Base-by-base conservation (phyloP, 1,284 basidiomycete species). In the Testicularia cyperi region DNA sequence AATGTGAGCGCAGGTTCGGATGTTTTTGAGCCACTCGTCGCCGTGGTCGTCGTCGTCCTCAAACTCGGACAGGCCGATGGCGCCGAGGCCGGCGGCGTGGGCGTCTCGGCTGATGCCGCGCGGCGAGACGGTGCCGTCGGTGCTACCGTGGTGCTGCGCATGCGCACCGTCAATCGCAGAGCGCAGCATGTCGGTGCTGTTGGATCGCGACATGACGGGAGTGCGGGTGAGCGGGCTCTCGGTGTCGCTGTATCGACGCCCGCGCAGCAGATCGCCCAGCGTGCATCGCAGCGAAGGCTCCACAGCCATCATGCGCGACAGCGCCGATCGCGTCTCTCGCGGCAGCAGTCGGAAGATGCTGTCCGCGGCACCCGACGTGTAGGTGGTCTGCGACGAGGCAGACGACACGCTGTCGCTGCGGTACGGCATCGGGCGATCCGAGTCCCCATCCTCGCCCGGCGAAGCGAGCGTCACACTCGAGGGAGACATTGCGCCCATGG, bases 331-430 rank as follows among this genome's bases (percentile, higher is more conserved):
- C 20, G 71, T 86, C 79, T 97, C 94, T 49, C 94, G 86, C 5
- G 94, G 94, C 16, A 98, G 81, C 6, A 98, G 82, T n/a, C 92
- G 85, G 83, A 98, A 98, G 74, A 98, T 95, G 23, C 89, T 92
- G 78, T 98, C 94, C n/a, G 90, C 87, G 7, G 89, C 88, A 30
- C 87, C 88, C 8, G 80, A 82, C 76, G 87, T 82, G 82, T 85
- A 87, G n/a, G 91, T 90, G 70, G 70, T 69, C 72, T 83, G 82
- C 75, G 84, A 82, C 67, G 55, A 86, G 80, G 41, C 48, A 74
- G 84, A 82, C 69, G 56, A 86, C 80, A 45, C 52, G 45, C 58
- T 58, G 46, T 64, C 63, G 37, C 64, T 64, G 28, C 68, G 55
- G 38, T 65, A 65, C 37, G 44, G 33, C 35, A 54, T 53, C 27